A percentile compares a stretch with the other conserved stretches of the same genome.
These are phyloP conservation scores for Solanum chacoense DNA, from an alignment of 305 asterid species.

Conservation along the genomic window DNA sequence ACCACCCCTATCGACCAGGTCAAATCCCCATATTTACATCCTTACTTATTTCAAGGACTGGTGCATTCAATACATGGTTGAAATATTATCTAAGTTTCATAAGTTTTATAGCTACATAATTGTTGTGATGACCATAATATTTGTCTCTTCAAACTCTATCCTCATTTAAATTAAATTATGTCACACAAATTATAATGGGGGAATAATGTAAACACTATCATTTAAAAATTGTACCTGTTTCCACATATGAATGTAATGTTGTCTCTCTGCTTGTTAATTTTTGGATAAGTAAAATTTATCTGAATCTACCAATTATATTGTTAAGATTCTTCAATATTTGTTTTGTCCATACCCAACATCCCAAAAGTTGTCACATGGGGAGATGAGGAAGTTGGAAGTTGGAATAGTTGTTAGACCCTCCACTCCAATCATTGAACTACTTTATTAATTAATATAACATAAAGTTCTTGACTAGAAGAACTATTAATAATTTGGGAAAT, in stretches of 20 bases:
- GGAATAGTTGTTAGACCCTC: conserved; percentile 11
- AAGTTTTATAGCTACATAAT: neutral
- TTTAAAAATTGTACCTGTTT: neutral
- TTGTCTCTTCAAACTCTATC: neutral
- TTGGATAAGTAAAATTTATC: neutral
- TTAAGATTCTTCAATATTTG: neutral
- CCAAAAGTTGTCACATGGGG: conserved; percentile 12
- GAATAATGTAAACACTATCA: neutral
- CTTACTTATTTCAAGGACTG: neutral
- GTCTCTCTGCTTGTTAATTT: neutral
- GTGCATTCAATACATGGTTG: neutral
- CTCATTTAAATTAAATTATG: neutral
- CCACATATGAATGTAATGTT: neutral
- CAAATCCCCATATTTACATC: neutral
- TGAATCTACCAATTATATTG: neutral
- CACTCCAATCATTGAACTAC: conserved; percentile 17
- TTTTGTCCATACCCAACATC: conserved; percentile 7
- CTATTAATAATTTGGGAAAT: neutral
- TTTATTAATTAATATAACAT: neutral
- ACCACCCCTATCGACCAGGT: neutral
- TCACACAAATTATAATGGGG: neutral
- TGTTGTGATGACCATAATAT: neutral
- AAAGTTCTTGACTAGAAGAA: neutral
- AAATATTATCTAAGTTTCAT: neutral
- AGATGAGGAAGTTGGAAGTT: conserved; percentile 18